Evolutionary conservation across 768 basidiomycete genomes (phyloP), one percentile per base, ranked within the genome.

Genomic region (Termitomyces eurrhizus): DNA sequence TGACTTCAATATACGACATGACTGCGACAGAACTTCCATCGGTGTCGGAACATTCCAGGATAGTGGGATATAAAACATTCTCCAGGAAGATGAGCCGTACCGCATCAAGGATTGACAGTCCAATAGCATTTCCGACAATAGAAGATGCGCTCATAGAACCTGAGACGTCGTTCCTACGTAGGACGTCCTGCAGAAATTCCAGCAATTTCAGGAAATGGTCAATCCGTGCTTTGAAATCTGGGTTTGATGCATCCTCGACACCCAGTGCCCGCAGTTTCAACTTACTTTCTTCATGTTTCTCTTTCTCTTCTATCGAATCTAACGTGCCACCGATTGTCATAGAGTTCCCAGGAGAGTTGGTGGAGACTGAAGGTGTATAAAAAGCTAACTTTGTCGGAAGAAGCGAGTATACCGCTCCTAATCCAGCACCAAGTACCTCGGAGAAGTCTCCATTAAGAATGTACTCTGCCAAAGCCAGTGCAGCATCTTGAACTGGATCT

Each of bases 21-120:
- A 98, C 95, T 11, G 96, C 95, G 2, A 97, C 89, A 0, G 95
- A 92, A 62, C 94, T 96, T n/a, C 96, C 96, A 70, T 98, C 96
- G 5, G 80, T 69, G 62, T 93, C 92, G 0, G 95, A 95, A 73
- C 93, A 95, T 70, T 98, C 95, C 52, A 97, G 79, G 54, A 98
- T 85, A 11, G 93, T 92, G 0, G 96, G 92, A 70, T 96, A 96
- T 35, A 98, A 76, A 24, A 98, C 89, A 66, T 94, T 96, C 73
- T 95, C 90, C 4, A 98, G 79, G 76, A 98, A 98, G 58, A 92
- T 90, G 21, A 84, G 80, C 39, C 90, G 86, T 11, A 97, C 83
- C 16, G 93, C 88, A 61, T 90, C 87, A 45, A 96, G 72, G 49
- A 95, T 92, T 6, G 91, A 86, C 62, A 91, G 86, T 1, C 90